Conservation (phyloP, 2,329 filamentous ascomycete genomes). For the Hypoxylon sp. region DNA sequence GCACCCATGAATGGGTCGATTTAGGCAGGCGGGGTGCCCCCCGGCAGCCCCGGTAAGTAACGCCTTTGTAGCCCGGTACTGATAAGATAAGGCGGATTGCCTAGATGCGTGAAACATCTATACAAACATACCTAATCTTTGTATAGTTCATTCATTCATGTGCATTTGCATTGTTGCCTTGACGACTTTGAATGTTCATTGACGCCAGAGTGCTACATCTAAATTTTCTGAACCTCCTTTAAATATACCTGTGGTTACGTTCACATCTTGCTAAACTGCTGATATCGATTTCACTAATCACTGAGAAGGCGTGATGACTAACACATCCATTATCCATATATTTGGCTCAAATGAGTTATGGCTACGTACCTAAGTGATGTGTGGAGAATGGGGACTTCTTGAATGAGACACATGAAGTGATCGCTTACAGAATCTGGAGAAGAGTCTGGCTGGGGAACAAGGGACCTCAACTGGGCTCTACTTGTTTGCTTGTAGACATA, state of each 20-base stretch:
- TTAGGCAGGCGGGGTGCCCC: conserved; percentile 27
- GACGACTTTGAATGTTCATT: neutral
- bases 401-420: neutral
- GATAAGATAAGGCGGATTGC: conserved; percentile 6
- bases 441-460: neutral
- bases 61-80: neutral
- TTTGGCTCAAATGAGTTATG: neutral
- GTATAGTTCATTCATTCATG: neutral
- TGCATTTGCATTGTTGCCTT: neutral
- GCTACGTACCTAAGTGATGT: neutral
- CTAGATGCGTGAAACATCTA: too few species aligned
- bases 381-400: neutral
- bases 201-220: too few species aligned
- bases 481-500: too few species aligned
- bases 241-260: neutral
- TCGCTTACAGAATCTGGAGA: conserved; percentile 1
- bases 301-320: neutral
- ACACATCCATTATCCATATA: neutral
- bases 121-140: neutral
- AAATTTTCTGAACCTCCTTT: neutral
- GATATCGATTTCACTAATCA: neutral
- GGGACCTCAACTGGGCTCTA: neutral
- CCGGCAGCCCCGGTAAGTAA: conserved; percentile 19
- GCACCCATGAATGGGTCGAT: conserved; percentile 1
- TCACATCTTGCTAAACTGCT: neutral